phyloP scores from a whole-genome alignment of 345 rosid species.

The Eucalyptus erythrocorys region DNA sequence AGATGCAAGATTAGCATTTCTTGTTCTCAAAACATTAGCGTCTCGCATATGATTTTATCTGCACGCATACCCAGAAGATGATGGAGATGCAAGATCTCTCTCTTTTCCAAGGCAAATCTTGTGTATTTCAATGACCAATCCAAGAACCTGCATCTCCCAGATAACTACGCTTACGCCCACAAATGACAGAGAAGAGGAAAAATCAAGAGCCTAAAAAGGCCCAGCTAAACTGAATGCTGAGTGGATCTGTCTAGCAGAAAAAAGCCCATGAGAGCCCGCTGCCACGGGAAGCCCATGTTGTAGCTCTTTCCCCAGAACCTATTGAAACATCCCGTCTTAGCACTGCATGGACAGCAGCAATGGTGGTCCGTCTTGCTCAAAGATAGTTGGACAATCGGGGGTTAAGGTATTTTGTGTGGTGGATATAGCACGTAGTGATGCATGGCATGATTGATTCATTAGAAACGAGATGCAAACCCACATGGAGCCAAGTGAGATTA shows the following conservation, averaged over 20 bases:
- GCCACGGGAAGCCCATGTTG: neutral
- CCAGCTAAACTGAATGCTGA: neutral
- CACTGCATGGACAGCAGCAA: neutral
- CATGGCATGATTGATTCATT: rapidly evolving
- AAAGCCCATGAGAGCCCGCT: neutral
- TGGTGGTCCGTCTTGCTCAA: neutral
- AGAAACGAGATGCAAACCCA: neutral
- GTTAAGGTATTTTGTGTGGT: neutral
- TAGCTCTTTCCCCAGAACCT: neutral
- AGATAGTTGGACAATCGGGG: neutral
- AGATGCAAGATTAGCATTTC: neutral
- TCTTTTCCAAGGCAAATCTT: neutral
- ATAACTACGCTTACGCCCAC: neutral
- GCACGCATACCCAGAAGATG: neutral
- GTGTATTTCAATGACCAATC: rapidly evolving
- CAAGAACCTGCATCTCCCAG: neutral
- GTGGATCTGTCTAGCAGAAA: neutral
- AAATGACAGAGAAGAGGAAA: neutral
- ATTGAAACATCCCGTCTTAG: neutral
- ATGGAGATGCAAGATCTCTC: neutral
- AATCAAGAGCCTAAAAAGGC: neutral
- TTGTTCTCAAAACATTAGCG: neutral
- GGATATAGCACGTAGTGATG: neutral
- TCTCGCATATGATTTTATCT: neutral
- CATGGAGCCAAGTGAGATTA: rapidly evolving